These are phyloP conservation scores for Citrus unshiu DNA, from an alignment of 345 rosid species.

Conservation along the genomic window DNA sequence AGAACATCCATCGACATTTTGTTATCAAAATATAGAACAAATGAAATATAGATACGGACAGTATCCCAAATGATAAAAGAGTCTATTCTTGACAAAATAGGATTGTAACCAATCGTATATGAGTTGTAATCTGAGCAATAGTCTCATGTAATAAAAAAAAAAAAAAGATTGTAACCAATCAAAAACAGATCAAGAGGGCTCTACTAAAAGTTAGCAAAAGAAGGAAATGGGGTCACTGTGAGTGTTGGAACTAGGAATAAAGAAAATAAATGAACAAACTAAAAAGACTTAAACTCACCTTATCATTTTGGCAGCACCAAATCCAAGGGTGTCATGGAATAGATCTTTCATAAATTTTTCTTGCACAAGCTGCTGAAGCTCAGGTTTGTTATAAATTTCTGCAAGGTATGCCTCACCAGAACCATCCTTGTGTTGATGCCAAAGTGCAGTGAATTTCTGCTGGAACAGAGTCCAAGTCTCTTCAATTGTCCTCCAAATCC, in stretches of 20 bases:
- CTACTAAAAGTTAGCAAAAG: not conserved
- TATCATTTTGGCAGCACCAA: constrained; percentile 95
- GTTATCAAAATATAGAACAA: no score
- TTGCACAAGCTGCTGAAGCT: constrained; percentile 61
- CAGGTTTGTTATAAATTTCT: constrained; percentile 61
- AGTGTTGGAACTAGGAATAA: not conserved
- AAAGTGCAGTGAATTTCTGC: constrained; percentile 56
- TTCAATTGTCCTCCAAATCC: constrained; percentile 66
- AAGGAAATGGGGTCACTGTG: no score
- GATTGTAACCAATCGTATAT: no score
- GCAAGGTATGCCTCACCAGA: constrained; percentile 84
- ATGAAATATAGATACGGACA: no score
- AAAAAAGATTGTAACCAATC: no score
- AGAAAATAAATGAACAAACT: not conserved
- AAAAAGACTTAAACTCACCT: constrained; percentile 38
- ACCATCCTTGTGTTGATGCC: constrained; percentile 78
- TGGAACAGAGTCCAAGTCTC: constrained; percentile 77
- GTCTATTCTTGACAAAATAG: not conserved
- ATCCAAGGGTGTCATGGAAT: constrained; percentile 85
- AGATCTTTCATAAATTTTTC: constrained; percentile 58
- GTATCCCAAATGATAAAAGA: not conserved
- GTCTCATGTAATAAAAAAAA: no score
- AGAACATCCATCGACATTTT: not conserved
- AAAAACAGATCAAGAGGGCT: not conserved
- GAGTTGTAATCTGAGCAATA: no score